Evolutionary conservation across 139 green algal genomes (phyloP).

Genomic region (Auxenochlorella pyrenoidosa): DNA sequence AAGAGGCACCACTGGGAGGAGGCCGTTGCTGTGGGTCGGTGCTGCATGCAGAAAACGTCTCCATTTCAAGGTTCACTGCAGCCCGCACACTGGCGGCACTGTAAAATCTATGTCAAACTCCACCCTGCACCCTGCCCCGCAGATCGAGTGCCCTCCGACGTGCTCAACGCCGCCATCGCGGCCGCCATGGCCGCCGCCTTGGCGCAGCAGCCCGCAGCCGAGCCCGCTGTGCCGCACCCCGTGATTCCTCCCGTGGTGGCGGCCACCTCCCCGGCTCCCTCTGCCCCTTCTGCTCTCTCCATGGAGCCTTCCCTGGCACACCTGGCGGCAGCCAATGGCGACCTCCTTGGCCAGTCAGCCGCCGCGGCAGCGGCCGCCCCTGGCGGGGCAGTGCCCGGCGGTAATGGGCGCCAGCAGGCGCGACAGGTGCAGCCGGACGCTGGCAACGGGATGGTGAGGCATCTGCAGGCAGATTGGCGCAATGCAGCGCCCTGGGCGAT

Average conservation of each 20-base stretch:
- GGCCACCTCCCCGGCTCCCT: background rate
- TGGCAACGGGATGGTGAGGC: no score
- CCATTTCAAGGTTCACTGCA: no score
- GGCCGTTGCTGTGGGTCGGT: no score
- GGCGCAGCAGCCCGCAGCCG: background rate
- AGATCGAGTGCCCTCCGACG: slow-evolving; percentile 5
- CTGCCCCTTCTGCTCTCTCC: background rate
- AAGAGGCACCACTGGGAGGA: no score
- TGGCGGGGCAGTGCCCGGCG: no score
- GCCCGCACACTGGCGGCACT: background rate
- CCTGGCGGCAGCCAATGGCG: no score
- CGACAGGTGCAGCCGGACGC: background rate
- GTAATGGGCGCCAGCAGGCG: background rate
- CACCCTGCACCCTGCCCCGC: background rate
- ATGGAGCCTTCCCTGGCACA: background rate
- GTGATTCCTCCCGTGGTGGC: background rate
- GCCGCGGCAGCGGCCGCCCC: no score
- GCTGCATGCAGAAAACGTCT: no score
- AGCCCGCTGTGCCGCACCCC: slow-evolving; percentile 15
- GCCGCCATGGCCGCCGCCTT: background rate
- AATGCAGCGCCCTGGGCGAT: no score
- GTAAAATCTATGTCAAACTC: no score
- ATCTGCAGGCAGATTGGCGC: background rate
- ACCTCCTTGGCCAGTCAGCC: background rate
- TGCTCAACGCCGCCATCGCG: slow-evolving; percentile 13